Base-by-base conservation (phyloP, 345 rosid species). In the Sisymbrium irio region DNA sequence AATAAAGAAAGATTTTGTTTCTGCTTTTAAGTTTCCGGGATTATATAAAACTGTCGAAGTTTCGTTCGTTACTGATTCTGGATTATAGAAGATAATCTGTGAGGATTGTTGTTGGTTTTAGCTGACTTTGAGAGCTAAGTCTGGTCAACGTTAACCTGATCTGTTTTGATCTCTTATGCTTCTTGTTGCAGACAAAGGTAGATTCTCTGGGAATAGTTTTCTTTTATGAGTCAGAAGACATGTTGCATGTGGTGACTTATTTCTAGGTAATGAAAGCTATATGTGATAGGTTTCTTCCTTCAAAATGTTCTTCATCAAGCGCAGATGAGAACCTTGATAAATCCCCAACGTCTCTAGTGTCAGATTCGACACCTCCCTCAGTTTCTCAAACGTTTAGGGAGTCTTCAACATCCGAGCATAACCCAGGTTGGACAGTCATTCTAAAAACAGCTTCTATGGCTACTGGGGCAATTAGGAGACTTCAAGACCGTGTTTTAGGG, bases 401-500 rank as follows among this genome's bases (percentile, higher is more conserved):
- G 60, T 65, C 87, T 27, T 78, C 86, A 13, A 65, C 64, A 44
- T 67, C 82, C 41, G 85, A 83, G 62, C 77, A 77, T 67, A 79
- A 81, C 75, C 69, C 75, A 65, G 89, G 84, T 63, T 92, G 98
- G 99, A 75, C 86, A 20, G 80, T 91, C 18, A 78, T 88, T 59
- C 74, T 89, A 60, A 88, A 84, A 84, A 90, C 83, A 82, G 85
- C 84, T 69, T 77, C 67, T 12, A 82, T 96, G 73, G 74, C 89
- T 12, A 83, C 80, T 78, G 89, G 94, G 62, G 83, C 99, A 66
- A 90, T 95, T 85, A 89, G 89, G 93, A 84, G 94, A 81, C 68
- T 92, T 72, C 99, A 92, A 9, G 98, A 96, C 56, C 84, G 91
- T 53, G 88, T 92, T 47, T 77, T 96, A 55, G 96, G 99, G 55